These are phyloP conservation scores for Adiantum capillusveneris DNA, from an alignment of 75 land plant genomes.

Conservation along the genomic window DNA sequence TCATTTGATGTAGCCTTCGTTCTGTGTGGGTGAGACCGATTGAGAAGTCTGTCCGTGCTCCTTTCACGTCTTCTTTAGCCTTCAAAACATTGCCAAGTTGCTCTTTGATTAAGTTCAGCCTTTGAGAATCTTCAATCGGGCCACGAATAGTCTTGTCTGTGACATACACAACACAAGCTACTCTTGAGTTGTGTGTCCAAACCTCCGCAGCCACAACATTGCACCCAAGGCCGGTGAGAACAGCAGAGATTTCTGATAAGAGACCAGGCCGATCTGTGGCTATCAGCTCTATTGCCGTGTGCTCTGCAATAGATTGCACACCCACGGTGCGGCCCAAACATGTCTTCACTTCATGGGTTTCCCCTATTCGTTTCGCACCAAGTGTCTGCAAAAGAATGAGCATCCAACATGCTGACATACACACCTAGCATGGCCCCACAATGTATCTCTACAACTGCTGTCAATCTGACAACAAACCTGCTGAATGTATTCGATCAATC, in stretches of 20 bases:
- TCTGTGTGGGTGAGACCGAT: no score
- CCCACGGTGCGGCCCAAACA: constrained; percentile 26
- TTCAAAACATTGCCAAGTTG: constrained; percentile 37
- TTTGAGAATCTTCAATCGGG: constrained; percentile 26
- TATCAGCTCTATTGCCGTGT: constrained; percentile 60
- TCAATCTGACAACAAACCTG: no score
- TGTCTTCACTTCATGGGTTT: constrained; percentile 5
- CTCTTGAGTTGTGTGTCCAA: constrained; percentile 64
- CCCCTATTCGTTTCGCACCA: constrained; percentile 13
- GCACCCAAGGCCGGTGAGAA: constrained; percentile 37
- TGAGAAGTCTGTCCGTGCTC: no score
- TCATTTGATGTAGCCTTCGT: no score
- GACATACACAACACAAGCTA: constrained; percentile 47
- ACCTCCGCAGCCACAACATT: constrained; percentile 51
- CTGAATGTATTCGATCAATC: background rate
- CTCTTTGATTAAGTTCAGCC: constrained; percentile 35
- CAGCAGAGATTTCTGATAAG: constrained; percentile 62
- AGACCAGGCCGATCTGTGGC: constrained; percentile 64
- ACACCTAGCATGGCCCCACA: background rate
- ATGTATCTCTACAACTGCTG: no score
- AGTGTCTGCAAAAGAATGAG: constrained; percentile 32
- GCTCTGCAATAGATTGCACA: constrained; percentile 9
- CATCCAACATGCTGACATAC: background rate
- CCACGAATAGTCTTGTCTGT: constrained; percentile 34
- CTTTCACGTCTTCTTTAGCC: constrained; percentile 22